phyloP scores from a whole-genome alignment of 2,329 filamentous ascomycete genomes.

The Microsporum audouinii region DNA sequence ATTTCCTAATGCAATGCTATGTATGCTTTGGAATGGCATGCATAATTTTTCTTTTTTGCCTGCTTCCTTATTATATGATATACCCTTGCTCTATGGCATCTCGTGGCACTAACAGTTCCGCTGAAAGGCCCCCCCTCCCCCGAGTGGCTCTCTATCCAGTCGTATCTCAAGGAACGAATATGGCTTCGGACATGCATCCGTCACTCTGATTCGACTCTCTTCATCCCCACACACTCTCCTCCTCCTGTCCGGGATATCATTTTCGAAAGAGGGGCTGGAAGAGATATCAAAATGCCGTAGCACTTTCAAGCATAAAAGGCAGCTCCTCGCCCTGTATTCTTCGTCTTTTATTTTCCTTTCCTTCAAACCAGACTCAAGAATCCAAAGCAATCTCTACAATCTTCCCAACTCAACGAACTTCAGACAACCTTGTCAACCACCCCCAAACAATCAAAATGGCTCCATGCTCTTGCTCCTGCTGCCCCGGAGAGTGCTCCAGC shows the following conservation, averaged over 20 bases:
- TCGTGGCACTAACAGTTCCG: not conserved
- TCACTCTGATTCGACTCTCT: not conserved
- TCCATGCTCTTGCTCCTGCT: constrained; percentile 34
- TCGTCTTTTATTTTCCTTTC: constrained; percentile 6
- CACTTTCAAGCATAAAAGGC: constrained; percentile 8
- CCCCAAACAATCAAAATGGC: constrained; percentile 25
- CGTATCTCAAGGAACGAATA: not conserved
- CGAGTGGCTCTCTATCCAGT: not conserved
- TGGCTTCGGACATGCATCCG: not conserved
- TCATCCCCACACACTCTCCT: not conserved
- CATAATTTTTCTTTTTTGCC: not conserved
- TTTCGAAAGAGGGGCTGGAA: not conserved
- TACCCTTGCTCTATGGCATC: constrained; percentile 2
- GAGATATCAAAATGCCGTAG: not conserved
- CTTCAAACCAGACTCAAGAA: constrained; percentile 5
- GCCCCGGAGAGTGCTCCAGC: constrained; percentile 29
- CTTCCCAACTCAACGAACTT: constrained; percentile 2
- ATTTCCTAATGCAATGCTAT: not conserved
- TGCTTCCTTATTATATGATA: not conserved
- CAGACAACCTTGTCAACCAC: constrained; percentile 5
- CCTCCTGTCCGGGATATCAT: not conserved
- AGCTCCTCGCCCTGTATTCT: constrained; percentile 1
- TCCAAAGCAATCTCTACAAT: not conserved
- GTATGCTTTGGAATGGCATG: not conserved
- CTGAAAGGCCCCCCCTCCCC: not conserved